Conservation (phyloP, 495 filamentous ascomycete species). For the Trypethelium eluteriae region DNA sequence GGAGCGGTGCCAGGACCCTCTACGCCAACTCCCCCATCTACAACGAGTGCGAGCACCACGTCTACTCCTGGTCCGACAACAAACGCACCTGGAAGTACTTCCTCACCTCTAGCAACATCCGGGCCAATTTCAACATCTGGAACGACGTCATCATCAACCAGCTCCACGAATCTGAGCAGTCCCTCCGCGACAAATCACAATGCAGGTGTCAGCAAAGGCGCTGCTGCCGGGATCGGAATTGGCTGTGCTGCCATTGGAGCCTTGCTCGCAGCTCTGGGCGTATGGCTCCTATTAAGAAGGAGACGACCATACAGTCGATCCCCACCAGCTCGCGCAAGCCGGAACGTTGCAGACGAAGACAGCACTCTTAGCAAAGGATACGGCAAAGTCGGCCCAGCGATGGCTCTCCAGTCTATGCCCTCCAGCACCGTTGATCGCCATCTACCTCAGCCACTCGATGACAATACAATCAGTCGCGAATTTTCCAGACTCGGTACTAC, state of each 20-base stretch:
- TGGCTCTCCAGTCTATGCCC: not conserved
- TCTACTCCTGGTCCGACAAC: not conserved
- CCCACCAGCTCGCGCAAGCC: not conserved
- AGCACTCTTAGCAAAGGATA: not conserved
- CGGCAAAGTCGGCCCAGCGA: not conserved
- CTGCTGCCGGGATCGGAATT: constrained; percentile 27
- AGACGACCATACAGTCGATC: constrained; percentile 9
- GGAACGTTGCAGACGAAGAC: not conserved
- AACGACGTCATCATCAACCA: constrained; percentile 6
- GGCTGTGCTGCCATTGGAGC: constrained; percentile 25
- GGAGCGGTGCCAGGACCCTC: not conserved
- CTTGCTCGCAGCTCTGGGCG: constrained; percentile 20
- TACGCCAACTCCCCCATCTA: not conserved
- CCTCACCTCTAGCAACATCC: not conserved
- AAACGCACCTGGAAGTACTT: not conserved
- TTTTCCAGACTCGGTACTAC: constrained; percentile 31
- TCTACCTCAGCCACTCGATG: constrained; percentile 30
- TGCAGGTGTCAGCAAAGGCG: constrained; percentile 18
- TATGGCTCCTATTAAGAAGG: constrained; percentile 19
- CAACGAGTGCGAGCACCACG: not conserved
- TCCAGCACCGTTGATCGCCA: constrained; percentile 19
- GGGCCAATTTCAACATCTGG: constrained; percentile 3
- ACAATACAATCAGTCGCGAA: constrained; percentile 31
- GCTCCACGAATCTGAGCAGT: not conserved
- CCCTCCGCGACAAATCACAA: not conserved